A percentile compares a stretch with the other conserved stretches of the same genome.
Conservation (phyloP, 2,329 filamentous ascomycete genomes). For the Pseudonectria buxi region DNA sequence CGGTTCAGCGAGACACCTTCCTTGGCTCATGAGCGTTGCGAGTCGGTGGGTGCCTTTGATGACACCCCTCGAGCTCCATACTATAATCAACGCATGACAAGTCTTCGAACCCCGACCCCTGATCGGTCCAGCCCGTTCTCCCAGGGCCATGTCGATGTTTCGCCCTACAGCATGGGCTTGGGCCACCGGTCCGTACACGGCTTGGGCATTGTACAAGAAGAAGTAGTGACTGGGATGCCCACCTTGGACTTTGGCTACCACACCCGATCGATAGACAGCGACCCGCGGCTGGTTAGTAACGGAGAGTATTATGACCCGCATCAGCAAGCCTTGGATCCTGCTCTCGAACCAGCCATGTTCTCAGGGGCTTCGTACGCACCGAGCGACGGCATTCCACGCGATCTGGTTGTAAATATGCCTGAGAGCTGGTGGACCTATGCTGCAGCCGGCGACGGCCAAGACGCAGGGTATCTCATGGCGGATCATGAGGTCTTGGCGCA, state of each 20-base stretch:
- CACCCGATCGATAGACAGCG: slow-evolving; percentile 4
- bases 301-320: slow-evolving; percentile 6
- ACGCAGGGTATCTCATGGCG: neutral
- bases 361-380: slow-evolving; percentile 4
- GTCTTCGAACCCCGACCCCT: slow-evolving; percentile 10
- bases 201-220: slow-evolving; percentile 4
- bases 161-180: slow-evolving; percentile 8
- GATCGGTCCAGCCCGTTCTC: slow-evolving; percentile 5
- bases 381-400: neutral
- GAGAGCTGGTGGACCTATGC: slow-evolving; percentile 4
- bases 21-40: slow-evolving; percentile 7
- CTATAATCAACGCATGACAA: slow-evolving; percentile 1
- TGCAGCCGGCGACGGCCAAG: slow-evolving; percentile 5
- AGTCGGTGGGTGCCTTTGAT: slow-evolving; percentile 1
- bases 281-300: slow-evolving; percentile 4
- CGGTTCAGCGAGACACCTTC: slow-evolving; percentile 14
- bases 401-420: slow-evolving; percentile 5
- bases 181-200: slow-evolving; percentile 5
- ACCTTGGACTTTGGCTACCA: slow-evolving; percentile 14
- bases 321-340: neutral
- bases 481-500: slow-evolving; percentile 13
- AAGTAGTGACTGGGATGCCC: slow-evolving; percentile 12
- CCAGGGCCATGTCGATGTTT: slow-evolving; percentile 10
- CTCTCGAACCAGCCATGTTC: slow-evolving; percentile 9
- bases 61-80: slow-evolving; percentile 6